These are phyloP conservation scores for Neospora caninum DNA, from an alignment of 169 alveolate genomes.

Conservation along the genomic window DNA sequence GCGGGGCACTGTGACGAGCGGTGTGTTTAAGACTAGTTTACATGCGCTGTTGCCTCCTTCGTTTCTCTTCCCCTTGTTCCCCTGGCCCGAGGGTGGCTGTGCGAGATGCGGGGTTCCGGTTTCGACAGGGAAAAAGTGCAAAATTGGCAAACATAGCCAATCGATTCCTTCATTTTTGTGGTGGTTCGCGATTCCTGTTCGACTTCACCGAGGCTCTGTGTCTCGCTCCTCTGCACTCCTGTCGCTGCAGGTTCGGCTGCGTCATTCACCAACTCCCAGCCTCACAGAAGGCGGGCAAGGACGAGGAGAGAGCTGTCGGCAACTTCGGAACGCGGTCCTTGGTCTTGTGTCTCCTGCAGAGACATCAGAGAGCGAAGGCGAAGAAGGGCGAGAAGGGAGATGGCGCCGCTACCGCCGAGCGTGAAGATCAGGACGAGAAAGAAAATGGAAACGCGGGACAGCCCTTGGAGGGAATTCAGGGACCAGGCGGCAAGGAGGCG, in stretches of 20 bases:
- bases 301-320: not conserved
- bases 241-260: not conserved
- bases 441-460: too few relatives aligned
- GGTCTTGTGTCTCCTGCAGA: not conserved
- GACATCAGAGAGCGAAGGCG: not conserved
- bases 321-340: not conserved
- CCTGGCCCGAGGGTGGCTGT: too few relatives aligned
- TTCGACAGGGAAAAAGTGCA: too few relatives aligned
- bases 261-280: not conserved
- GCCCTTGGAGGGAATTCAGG: too few relatives aligned
- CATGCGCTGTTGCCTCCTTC: too few relatives aligned
- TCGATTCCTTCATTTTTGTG: not conserved
- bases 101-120: too few relatives aligned
- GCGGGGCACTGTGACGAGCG: too few relatives aligned
- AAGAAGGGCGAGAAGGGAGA: not conserved
- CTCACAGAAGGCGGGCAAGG: not conserved
- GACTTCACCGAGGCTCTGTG: not conserved
- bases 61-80: too few relatives aligned
- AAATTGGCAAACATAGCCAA: too few relatives aligned
- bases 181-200: not conserved
- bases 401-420: not conserved
- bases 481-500: too few relatives aligned
- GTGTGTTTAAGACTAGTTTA: too few relatives aligned
- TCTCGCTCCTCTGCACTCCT: not conserved
- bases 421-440: not conserved